Conservation (phyloP, 2,329 filamentous ascomycete species). For the Chaetoscypha palmicola region DNA sequence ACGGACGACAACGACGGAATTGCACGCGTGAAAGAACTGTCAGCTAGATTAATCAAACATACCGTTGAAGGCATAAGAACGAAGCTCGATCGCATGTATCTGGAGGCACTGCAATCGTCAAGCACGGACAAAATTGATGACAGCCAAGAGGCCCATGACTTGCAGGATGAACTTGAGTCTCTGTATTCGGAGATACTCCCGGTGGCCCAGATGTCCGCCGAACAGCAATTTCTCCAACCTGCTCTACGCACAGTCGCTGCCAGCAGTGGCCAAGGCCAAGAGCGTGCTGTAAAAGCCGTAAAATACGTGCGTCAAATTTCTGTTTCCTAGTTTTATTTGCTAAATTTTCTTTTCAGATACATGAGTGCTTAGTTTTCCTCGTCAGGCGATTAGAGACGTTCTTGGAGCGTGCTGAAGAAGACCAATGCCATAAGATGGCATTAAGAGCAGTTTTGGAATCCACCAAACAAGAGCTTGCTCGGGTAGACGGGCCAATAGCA, state of each 20-base stretch:
- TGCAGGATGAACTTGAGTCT: constrained; percentile 61
- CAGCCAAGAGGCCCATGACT: constrained; percentile 37
- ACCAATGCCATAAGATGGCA: constrained; percentile 40
- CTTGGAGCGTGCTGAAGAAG: constrained; percentile 36
- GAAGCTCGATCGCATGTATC: constrained; percentile 48
- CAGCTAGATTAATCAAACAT: constrained; percentile 49
- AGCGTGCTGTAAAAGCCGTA: constrained; percentile 40
- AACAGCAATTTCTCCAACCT: constrained; percentile 59
- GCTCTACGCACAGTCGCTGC: constrained; percentile 42
- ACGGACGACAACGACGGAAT: constrained; percentile 46
- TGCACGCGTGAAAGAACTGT: constrained; percentile 51
- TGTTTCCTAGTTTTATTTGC: background rate
- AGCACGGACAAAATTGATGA: constrained; percentile 10
- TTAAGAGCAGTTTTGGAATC: constrained; percentile 35
- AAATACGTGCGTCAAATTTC: constrained; percentile 40
- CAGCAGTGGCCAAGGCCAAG: constrained; percentile 38
- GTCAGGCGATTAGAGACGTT: constrained; percentile 41
- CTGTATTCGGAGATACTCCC: constrained; percentile 63
- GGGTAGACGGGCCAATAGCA: constrained; percentile 1
- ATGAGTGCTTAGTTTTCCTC: constrained; percentile 45
- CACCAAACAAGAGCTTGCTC: constrained; percentile 38
- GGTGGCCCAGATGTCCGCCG: constrained; percentile 63
- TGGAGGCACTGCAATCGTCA: constrained; percentile 36
- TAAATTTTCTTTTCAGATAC: constrained; percentile 36
- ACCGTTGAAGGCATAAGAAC: constrained; percentile 49